A percentile compares a stretch with the other conserved stretches of the same genome.
Conservation (phyloP, 2,329 filamentous ascomycete genomes). For the Cytospora schulzeri region DNA sequence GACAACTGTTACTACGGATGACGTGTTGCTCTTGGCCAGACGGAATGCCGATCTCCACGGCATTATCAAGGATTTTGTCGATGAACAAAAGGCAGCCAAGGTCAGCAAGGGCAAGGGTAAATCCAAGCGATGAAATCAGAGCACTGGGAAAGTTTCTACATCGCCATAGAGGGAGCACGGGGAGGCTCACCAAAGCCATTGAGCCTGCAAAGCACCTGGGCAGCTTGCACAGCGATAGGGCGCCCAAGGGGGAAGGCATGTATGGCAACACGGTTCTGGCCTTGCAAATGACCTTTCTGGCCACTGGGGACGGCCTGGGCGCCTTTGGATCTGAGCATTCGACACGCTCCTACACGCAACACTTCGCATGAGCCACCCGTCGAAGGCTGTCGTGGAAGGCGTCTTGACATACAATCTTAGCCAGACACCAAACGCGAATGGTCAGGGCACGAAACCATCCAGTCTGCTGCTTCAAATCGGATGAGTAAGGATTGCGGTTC, state of each 20-base stretch:
- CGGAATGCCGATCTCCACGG: conserved; percentile 83
- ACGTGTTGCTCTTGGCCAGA: conserved; percentile 83
- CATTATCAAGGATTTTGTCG: conserved; percentile 71
- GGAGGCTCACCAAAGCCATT: not conserved
- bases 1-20: conserved; percentile 77
- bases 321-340: not conserved
- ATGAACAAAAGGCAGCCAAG: conserved; percentile 56
- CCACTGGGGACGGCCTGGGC: not conserved
- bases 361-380: not conserved
- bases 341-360: not conserved
- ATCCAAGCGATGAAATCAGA: conserved; percentile 34
- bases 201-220: not conserved
- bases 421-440: not conserved
- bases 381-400: not conserved
- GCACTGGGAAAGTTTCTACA: not conserved
- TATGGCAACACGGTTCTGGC: not conserved
- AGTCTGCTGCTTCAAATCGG: not conserved
- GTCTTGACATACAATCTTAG: not conserved
- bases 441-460: not conserved
- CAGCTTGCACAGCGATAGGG: not conserved
- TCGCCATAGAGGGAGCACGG: not conserved
- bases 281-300: not conserved
- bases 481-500: not conserved
- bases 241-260: not conserved
- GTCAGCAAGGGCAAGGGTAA: conserved; percentile 37